phyloP scores from a whole-genome alignment of 2,329 filamentous ascomycete genomes.

The Cladophialophora carrionii region DNA sequence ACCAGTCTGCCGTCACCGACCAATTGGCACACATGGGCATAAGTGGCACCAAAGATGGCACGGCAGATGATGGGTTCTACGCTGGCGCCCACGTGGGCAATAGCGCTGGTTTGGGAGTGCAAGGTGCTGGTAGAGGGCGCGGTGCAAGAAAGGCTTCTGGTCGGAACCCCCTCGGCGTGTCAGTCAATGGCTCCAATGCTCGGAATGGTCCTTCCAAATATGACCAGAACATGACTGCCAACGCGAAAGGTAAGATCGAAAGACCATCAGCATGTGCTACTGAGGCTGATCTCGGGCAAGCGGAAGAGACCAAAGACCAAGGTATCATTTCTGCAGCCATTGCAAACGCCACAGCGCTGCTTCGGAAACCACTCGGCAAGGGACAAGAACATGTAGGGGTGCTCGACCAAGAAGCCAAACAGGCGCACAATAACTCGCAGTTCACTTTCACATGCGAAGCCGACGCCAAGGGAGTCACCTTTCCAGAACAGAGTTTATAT shows the following conservation, averaged over 20 bases:
- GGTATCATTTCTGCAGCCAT: conserved; percentile 93
- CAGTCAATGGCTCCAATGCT: conserved; percentile 40
- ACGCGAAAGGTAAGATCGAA: conserved; percentile 34
- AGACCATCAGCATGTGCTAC: background rate
- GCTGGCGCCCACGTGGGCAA: conserved; percentile 52
- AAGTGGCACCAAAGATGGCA: conserved; percentile 45
- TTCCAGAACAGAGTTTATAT: conserved; percentile 64
- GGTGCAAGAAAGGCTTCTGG: conserved; percentile 63
- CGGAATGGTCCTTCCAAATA: conserved; percentile 36
- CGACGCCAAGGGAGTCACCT: conserved; percentile 77
- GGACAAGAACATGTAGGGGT: conserved; percentile 80
- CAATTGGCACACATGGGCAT: conserved; percentile 69
- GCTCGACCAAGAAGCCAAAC: conserved; percentile 70
- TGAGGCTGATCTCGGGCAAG: conserved; percentile 43
- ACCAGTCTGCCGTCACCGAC: conserved; percentile 62
- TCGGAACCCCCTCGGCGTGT: conserved; percentile 40
- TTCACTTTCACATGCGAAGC: conserved; percentile 98
- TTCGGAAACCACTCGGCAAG: conserved; percentile 56
- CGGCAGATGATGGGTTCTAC: conserved; percentile 47
- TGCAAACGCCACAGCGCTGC: conserved; percentile 77
- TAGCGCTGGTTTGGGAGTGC: conserved; percentile 65
- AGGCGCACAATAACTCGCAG: conserved; percentile 74
- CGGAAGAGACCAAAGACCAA: conserved; percentile 56
- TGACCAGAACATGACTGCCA: conserved; percentile 34
- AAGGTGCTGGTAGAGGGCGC: conserved; percentile 81